phyloP scores from a whole-genome alignment of 73 alveolate genomes.

The Paramecium octaurelia region DNA sequence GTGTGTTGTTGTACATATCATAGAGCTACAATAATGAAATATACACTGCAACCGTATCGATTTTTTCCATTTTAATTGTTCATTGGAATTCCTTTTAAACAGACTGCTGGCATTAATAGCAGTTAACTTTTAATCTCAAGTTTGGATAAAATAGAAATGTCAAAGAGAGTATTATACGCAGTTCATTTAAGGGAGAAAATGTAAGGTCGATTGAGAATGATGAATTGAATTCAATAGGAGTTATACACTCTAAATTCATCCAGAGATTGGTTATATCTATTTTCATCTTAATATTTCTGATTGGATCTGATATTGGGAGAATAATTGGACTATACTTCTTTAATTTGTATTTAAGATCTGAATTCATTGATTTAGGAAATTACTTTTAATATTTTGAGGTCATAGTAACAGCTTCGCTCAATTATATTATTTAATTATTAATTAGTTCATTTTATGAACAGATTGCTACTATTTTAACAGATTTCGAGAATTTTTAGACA shows the following conservation, averaged over 20 bases:
- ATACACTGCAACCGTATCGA: neutral
- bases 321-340: neutral
- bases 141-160: neutral
- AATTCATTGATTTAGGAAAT: neutral
- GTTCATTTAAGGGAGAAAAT: neutral
- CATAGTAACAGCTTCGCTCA: neutral
- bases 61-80: neutral
- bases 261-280: neutral
- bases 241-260: neutral
- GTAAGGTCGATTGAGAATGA: neutral
- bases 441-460: neutral
- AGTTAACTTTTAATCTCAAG: neutral
- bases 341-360: neutral
- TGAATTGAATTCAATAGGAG: neutral
- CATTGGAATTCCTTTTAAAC: neutral
- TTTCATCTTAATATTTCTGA: neutral
- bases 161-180: neutral
- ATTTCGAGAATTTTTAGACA: neutral
- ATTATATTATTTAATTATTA: neutral
- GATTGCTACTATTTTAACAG: neutral
- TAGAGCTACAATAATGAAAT: neutral
- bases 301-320: neutral
- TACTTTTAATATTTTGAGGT: neutral
- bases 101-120: slow-evolving; percentile 11
- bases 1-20: neutral